These are phyloP conservation scores for Saturnispora diversa DNA, from an alignment of 805 yeast genomes.

Conservation along the genomic window DNA sequence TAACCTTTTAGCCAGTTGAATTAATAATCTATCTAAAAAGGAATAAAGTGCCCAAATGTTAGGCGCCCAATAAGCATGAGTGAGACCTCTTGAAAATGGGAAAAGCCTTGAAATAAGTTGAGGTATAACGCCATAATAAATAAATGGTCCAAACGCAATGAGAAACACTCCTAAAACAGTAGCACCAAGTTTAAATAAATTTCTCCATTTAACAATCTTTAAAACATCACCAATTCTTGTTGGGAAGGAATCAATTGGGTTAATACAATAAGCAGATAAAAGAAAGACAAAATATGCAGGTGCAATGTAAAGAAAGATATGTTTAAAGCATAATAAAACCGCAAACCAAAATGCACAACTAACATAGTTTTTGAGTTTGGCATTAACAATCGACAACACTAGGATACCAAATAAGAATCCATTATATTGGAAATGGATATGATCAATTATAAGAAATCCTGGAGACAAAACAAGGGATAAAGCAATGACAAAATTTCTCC, in stretches of 20 bases:
- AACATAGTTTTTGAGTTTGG: slow-evolving; percentile 49
- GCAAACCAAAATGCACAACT: slow-evolving; percentile 65
- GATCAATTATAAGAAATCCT: slow-evolving; percentile 84
- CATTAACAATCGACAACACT: slow-evolving; percentile 64
- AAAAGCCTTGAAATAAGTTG: slow-evolving; percentile 65
- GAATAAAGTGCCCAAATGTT: slow-evolving; percentile 95
- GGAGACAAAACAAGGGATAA: slow-evolving; percentile 82
- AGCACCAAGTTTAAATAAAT: slow-evolving; percentile 52
- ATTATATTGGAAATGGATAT: slow-evolving; percentile 94
- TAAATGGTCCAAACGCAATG: slow-evolving; percentile 74
- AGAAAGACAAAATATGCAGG: slow-evolving; percentile 86
- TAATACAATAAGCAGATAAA: slow-evolving; percentile 63
- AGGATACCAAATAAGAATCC: slow-evolving; percentile 87
- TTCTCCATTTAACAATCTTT: slow-evolving; percentile 40
- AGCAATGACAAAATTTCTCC: slow-evolving; percentile 64
- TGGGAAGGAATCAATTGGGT: slow-evolving; percentile 27
- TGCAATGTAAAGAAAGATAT: slow-evolving; percentile 84
- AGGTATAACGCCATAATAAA: slow-evolving; percentile 50
- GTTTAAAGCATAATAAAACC: slow-evolving; percentile 81
- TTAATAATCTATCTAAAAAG: slow-evolving; percentile 62
- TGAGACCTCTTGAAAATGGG: slow-evolving; percentile 90
- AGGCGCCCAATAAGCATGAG: slow-evolving; percentile 99
- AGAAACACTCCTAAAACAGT: slow-evolving; percentile 55
- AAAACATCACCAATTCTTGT: slow-evolving; percentile 17
- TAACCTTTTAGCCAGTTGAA: slow-evolving; percentile 30